Conservation (phyloP, 768 basidiomycete species). For the Boletellus sp. region DNA sequence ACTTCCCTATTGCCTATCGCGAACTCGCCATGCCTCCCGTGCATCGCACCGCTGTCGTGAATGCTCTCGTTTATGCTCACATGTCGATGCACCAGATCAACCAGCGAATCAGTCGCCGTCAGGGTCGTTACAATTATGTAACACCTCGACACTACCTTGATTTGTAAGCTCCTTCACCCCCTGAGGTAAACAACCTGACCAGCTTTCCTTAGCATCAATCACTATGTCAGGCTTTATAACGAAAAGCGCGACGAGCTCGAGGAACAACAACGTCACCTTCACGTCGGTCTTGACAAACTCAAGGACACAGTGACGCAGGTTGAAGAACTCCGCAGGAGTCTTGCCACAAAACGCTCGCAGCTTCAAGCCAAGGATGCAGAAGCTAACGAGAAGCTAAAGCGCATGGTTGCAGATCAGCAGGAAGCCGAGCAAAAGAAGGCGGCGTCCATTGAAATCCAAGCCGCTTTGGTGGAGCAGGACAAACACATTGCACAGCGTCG, state of each 20-base stretch:
- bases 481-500: slow-evolving; percentile 83
- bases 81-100: slow-evolving; percentile 87
- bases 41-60: slow-evolving; percentile 88
- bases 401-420: slow-evolving; percentile 98
- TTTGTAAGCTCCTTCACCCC: slow-evolving; percentile 65
- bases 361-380: slow-evolving; percentile 91
- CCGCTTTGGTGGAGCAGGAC: slow-evolving; percentile 89
- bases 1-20: slow-evolving; percentile 89
- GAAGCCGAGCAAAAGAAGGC: slow-evolving; percentile 98
- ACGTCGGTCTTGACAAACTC: slow-evolving; percentile 96
- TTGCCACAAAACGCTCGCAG: slow-evolving; percentile 90
- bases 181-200: slow-evolving; percentile 1
- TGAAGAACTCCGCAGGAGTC: slow-evolving; percentile 91
- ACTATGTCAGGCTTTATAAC: slow-evolving; percentile 90
- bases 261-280: slow-evolving; percentile 97
- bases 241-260: slow-evolving; percentile 98
- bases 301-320: slow-evolving; percentile 95
- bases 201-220: slow-evolving; percentile 70
- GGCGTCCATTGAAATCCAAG: slow-evolving; percentile 94
- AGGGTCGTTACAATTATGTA: slow-evolving; percentile 95
- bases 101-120: slow-evolving; percentile 80
- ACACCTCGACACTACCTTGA: slow-evolving; percentile 98
- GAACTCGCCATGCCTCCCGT: slow-evolving; percentile 80
- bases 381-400: slow-evolving; percentile 95
- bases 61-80: slow-evolving; percentile 91